Evolutionary conservation across 768 basidiomycete species (phyloP), one percentile per base, ranked within the genome.

Genomic region (Sarcomyxa edulis): DNA sequence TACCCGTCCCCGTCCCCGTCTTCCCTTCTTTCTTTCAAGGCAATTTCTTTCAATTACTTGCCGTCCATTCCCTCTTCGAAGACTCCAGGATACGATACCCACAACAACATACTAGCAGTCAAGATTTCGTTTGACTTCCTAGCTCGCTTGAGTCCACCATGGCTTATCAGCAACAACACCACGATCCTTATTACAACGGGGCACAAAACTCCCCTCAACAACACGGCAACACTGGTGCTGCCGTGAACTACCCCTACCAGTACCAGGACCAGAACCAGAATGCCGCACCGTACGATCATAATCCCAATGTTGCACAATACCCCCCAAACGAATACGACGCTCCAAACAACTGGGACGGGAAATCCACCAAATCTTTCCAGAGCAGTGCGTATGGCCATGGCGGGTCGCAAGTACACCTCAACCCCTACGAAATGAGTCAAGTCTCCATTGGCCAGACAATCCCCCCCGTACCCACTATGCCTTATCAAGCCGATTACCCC

Each of bases 401-500:
- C n/a, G n/a, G n/a, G n/a, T 88, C 86, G 4, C 83, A 87, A 50
- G 75, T 66, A 19, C 84, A 87, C 53, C 76, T 88, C 47, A 76
- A 78, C 37, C 72, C 81, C 20, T 74, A 84, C 38, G 81, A 73
- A 47, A 74, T 76, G 72, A 66, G 65, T 56, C 73, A 79, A 48
- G 67, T 66, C 36, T 43, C 52, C 35, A 42, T 60, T 33, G n/a
- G n/a, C n/a, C 47, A 53, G 18, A 35, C 52, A 30, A 55, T 61
- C 3, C 74, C 81, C 9, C 75, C 78, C 7, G 60, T 82, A 23
- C 81, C 81, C n/a, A 32, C 62, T 19, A 61, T 78, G 49, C 68
- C 67, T 8, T 76, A 79, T 52, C 66, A 59, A 39, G 58, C 27
- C 25, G 29, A 51, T 6, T 50, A 50, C 31, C 59, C 53, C 32